Base-by-base conservation (phyloP, 2,329 filamentous ascomycete species). In the Chrysosporium keratinophilum region DNA sequence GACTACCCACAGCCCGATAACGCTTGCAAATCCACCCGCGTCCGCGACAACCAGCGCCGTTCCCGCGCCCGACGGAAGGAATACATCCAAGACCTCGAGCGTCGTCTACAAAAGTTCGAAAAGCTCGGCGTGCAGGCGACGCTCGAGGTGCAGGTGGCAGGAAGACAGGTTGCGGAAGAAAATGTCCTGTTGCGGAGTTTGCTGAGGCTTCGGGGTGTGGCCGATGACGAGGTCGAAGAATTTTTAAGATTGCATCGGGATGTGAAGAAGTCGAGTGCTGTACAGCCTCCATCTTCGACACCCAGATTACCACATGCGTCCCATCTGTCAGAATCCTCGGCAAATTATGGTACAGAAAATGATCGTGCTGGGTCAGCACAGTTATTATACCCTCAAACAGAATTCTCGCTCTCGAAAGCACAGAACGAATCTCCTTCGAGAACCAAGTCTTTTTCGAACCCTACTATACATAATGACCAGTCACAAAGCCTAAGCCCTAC, bases 11-110 rank as follows among this genome's bases (percentile, higher is more conserved):
- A 52, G 50, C 2, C 33, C 9, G n/a, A 20, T 41, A 31, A 41
- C 4, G 34, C 20, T 2, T n/a, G 41, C 12, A 52, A 52, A 35
- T 50, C 50, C 37, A 74, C 76, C 53, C 82, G 85, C 55, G 83
- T 88, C 60, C 79, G 85, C 59, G 83, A 89, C 62, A 90, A 89
- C 62, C 86, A 89, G 65, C 77, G 85, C 54, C 81, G 85, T 57
- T 87, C 83, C n/a, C 81, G 86, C 51, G 84, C 84, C 44, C 78
- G 85, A 35, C 78, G 82, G 58, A 87, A 85, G 71, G 84, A 87
- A 63, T 88, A 89, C 64, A 71, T 88, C 39, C 74, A 81, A 57
- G 82, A 85, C 53, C 76, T 88, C 28, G 84, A 89, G 67, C 71
- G 76, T 48, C 81, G 80, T 56, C 69, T 84, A 54, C 78, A 81